These are phyloP conservation scores for Henningerozyma blattae DNA, from an alignment of 805 yeast genomes.

Conservation along the genomic window DNA sequence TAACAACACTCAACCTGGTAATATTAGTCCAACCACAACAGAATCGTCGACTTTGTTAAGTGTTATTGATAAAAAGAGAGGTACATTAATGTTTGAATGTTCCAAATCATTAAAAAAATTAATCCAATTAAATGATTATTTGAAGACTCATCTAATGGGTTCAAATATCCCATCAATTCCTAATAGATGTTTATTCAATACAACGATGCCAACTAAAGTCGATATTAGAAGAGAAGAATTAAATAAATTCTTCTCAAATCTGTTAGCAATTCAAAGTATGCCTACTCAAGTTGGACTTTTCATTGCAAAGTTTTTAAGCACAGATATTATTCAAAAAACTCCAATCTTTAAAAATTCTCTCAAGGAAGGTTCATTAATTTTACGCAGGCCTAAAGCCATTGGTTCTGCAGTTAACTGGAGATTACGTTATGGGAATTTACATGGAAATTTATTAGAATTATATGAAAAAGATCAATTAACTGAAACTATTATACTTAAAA, in stretches of 20 bases:
- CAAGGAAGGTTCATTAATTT: conserved; percentile 54
- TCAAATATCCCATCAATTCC: conserved; percentile 48
- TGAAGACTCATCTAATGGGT: conserved; percentile 42
- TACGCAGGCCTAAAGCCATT: conserved; percentile 39
- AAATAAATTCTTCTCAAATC: conserved; percentile 45
- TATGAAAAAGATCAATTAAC: conserved; percentile 38
- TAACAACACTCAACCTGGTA: too few species aligned
- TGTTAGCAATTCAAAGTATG: conserved; percentile 45
- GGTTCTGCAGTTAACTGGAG: conserved; percentile 59
- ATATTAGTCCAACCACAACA: too few species aligned
- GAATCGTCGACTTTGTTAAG: conserved; percentile 53
- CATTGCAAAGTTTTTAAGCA: conserved; percentile 54
- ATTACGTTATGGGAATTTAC: conserved; percentile 54
- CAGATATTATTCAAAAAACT: conserved; percentile 30
- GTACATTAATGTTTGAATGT: conserved; percentile 65
- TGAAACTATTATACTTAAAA: conserved; percentile 30
- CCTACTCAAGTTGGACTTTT: conserved; percentile 39
- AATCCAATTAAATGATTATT: conserved; percentile 44
- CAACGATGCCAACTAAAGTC: conserved; percentile 45
- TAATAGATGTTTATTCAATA: conserved; percentile 44
- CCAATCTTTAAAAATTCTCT: conserved; percentile 22
- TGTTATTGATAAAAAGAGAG: conserved; percentile 46
- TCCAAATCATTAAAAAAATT: conserved; percentile 52
- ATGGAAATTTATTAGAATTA: conserved; percentile 41
- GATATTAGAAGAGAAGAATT: conserved; percentile 46